Percentiles rank a stretch among this genome's conserved stretches.
Conservation (phyloP, 495 filamentous ascomycete species). For the Trichoderma erinaceum region DNA sequence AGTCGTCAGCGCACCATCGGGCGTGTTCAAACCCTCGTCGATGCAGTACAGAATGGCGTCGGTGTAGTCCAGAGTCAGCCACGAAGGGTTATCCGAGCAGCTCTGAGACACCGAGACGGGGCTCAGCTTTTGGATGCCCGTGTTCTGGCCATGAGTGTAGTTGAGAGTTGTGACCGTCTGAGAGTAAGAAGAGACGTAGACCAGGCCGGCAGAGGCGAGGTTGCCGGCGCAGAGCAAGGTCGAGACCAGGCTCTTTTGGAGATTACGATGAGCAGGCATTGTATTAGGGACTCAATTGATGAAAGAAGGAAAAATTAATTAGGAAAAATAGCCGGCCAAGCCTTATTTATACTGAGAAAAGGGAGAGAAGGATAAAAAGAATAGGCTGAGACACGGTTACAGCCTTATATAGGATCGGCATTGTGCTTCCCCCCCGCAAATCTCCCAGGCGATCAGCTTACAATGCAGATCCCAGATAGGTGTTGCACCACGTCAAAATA, state of each 20-base stretch:
- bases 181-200: conserved; percentile 58
- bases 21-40: conserved; percentile 44
- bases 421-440: neutral
- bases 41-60: conserved; percentile 53
- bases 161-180: conserved; percentile 51
- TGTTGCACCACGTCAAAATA: too few species aligned
- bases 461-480: neutral
- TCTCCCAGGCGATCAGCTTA: neutral
- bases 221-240: conserved; percentile 25
- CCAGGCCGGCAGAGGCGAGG: conserved; percentile 33
- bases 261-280: neutral
- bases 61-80: conserved; percentile 47
- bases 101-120: conserved; percentile 36
- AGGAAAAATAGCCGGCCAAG: neutral
- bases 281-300: neutral
- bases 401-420: conserved; percentile 8
- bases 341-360: neutral
- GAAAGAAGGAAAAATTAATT: neutral
- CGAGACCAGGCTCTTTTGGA: conserved; percentile 8
- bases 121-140: conserved; percentile 27
- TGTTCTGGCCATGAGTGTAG: conserved; percentile 29
- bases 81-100: conserved; percentile 53
- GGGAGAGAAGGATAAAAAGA: neutral
- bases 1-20: conserved; percentile 38
- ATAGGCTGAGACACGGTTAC: neutral